Evolutionary conservation across 768 basidiomycete species (phyloP).

Genomic region (Pleurotus pulmonarius): DNA sequence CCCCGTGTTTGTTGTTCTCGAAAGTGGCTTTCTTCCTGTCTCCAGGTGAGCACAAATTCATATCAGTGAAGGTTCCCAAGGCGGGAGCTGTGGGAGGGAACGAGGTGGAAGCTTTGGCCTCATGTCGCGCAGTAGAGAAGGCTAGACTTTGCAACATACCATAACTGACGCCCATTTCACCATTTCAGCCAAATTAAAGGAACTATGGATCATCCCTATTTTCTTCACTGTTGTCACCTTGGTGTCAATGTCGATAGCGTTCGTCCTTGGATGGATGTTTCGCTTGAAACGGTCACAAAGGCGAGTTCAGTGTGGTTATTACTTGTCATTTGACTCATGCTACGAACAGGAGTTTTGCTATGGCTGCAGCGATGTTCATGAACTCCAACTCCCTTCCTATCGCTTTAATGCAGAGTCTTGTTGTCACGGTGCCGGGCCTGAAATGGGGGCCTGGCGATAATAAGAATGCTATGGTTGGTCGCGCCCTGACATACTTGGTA

Average conservation of each 20-base stretch:
- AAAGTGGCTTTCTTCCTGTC: constrained; percentile 93
- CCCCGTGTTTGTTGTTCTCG: constrained; percentile 83
- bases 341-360: constrained; percentile 61
- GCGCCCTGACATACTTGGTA: constrained; percentile 86
- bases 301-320: constrained; percentile 33
- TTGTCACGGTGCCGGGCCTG: constrained; percentile 75
- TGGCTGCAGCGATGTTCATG: constrained; percentile 86
- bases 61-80: background rate
- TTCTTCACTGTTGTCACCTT: constrained; percentile 78
- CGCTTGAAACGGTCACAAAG: constrained; percentile 73
- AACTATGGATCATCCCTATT: constrained; percentile 83
- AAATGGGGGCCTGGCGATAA: constrained; percentile 83
- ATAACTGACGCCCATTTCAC: constrained; percentile 16
- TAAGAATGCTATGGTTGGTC: constrained; percentile 84
- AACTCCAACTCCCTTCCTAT: constrained; percentile 95
- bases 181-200: constrained; percentile 61
- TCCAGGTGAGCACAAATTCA: constrained; percentile 47
- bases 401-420: constrained; percentile 89
- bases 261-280: constrained; percentile 55
- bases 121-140: no score
- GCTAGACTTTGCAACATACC: no score
- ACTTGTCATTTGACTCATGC: background rate
- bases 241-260: constrained; percentile 69
- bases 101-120: no score
- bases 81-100: background rate